These are phyloP conservation scores for Solioccasus polychromus DNA, from an alignment of 768 basidiomycete genomes.

Conservation along the genomic window DNA sequence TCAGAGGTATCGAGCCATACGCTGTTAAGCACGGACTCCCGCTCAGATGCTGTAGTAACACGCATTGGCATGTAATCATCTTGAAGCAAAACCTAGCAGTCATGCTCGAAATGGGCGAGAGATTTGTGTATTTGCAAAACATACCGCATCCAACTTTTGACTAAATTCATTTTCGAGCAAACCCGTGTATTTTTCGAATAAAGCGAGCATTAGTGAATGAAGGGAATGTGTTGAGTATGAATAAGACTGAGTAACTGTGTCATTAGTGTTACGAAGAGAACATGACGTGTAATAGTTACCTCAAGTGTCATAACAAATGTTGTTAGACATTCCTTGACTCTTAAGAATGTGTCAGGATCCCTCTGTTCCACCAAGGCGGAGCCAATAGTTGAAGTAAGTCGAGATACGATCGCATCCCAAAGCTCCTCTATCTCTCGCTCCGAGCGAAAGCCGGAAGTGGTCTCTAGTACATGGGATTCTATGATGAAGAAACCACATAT, in stretches of 20 bases:
- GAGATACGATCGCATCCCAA: constrained; percentile 82
- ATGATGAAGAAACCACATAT: constrained; percentile 98
- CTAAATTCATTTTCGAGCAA: constrained; percentile 81
- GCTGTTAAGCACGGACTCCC: constrained; percentile 69
- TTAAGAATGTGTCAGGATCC: constrained; percentile 78
- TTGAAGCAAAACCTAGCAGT: constrained; percentile 66
- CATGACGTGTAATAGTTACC: constrained; percentile 41
- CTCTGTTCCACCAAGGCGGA: constrained; percentile 67
- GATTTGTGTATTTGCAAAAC: constrained; percentile 14
- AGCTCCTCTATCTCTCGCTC: constrained; percentile 90
- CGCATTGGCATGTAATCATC: constrained; percentile 93
- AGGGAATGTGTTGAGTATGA: constrained; percentile 82
- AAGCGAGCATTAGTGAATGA: constrained; percentile 76
- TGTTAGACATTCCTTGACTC: constrained; percentile 79
- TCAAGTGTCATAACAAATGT: constrained; percentile 91
- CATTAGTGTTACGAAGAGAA: neutral
- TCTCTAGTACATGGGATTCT: constrained; percentile 87
- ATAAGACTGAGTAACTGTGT: constrained; percentile 56
- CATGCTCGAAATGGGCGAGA: neutral
- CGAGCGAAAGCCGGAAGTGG: constrained; percentile 87
- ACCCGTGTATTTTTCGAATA: constrained; percentile 88
- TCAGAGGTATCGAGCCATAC: constrained; percentile 82
- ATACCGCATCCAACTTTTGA: constrained; percentile 74
- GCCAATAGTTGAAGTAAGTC: constrained; percentile 72
- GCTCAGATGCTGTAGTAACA: constrained; percentile 55